Base-by-base conservation (phyloP, 1,284 basidiomycete species). In the Moesziomyces parantarcticus region DNA sequence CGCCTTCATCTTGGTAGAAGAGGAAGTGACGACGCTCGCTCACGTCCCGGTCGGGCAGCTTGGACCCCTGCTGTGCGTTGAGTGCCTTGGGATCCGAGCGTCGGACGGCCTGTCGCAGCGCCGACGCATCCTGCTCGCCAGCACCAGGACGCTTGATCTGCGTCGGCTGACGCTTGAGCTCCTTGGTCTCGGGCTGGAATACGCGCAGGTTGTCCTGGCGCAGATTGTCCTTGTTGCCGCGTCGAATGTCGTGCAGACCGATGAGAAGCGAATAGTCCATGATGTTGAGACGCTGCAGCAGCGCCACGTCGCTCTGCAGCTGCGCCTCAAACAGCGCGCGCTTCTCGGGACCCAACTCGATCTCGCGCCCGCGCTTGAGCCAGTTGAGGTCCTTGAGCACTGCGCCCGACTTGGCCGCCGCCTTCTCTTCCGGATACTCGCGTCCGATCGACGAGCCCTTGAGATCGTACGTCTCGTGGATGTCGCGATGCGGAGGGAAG, bases 191-290 rank as follows among this genome's bases (percentile, higher is more conserved):
- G 21, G 93, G 93, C 85, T 93, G 92, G 85, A 97, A 96, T 41
- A 98, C 92, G 75, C 91, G 92, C 46, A 98, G 87, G 48, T 92
- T 94, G 79, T 92, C 94, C 75, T 91, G 89, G 71, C 95, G 88
- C 41, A 98, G 87, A 75, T 95, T 94, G 78, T 98, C 94, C 73
- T 89, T 87, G 85, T 98, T 98, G 5, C 95, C 96, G 32, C 94
- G 86, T 69, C 88, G 88, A 89, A 97, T 90, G 80, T 92, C 93
- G 85, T 99, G 96, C 58, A 97, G 92, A 1, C 96, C 97, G 10
- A 98, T 91, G 23, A 99, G 88, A 29, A 99, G 86, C 74, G 92
- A 93, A 84, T 99, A 99, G 85, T 99, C 96, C 95, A 98, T 98
- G 59, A 98, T 96, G 52, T 89, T 86, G 32, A 97, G 88, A 64